Evolutionary conservation across 306 rosid species (phyloP).

Genomic region (Rubus parviflorus): DNA sequence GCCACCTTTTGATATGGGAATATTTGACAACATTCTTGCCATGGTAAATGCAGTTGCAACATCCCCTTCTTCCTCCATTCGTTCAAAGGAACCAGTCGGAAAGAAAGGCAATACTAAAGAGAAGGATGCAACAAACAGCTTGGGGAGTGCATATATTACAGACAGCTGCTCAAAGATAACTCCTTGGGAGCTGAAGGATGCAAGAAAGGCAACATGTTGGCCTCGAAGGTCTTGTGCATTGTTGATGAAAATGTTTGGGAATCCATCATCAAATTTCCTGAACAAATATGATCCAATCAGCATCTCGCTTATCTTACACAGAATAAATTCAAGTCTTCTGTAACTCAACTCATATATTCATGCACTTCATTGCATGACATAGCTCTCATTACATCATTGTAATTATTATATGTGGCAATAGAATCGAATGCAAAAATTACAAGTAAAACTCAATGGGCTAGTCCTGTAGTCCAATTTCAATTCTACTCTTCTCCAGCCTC

Average conservation of each 20-base stretch:
- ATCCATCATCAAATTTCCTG: slow-evolving; percentile 94
- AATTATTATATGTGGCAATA: neutral
- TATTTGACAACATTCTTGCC: slow-evolving; percentile 88
- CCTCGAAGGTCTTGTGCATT: slow-evolving; percentile 94
- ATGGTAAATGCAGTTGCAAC: slow-evolving; percentile 98
- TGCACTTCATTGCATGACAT: neutral
- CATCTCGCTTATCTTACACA: slow-evolving; percentile 13
- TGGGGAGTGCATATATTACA: slow-evolving; percentile 85
- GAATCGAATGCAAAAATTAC: neutral
- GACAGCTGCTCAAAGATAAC: slow-evolving; percentile 95
- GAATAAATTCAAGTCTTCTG: neutral
- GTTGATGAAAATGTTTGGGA: slow-evolving; percentile 80
- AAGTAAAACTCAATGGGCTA: neutral
- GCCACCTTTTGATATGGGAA: slow-evolving; percentile 96
- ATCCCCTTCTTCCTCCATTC: slow-evolving; percentile 99
- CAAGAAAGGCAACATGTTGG: slow-evolving; percentile 90
- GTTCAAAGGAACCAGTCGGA: slow-evolving; percentile 97
- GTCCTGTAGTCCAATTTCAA: neutral
- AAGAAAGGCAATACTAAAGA: slow-evolving; percentile 94
- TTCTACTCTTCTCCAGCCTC: neutral
- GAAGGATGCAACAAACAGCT: slow-evolving; percentile 91
- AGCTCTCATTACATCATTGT: neutral
- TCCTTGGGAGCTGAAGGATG: slow-evolving; percentile 88
- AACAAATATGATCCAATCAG: slow-evolving; percentile 29
- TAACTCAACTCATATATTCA: neutral